A percentile compares a stretch with the other conserved stretches of the same genome.
Evolutionary conservation across 2,329 filamentous ascomycete genomes (phyloP).

Genomic region (Scytalidium sp.): DNA sequence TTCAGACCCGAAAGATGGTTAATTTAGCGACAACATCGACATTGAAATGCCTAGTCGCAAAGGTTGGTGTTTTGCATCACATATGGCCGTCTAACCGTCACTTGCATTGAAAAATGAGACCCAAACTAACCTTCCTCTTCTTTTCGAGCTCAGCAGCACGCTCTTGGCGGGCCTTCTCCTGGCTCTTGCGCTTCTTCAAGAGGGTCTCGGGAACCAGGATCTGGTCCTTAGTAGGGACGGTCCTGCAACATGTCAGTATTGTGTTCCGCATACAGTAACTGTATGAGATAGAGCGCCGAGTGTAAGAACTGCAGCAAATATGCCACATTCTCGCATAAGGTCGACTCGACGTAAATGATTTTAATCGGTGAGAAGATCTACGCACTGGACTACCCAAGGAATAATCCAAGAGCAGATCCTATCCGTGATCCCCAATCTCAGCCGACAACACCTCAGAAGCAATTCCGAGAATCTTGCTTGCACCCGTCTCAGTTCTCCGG

Average conservation of each 20-base stretch:
- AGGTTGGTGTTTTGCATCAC: slow-evolving; percentile 87
- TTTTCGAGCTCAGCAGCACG: slow-evolving; percentile 75
- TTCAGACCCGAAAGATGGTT: slow-evolving; percentile 99
- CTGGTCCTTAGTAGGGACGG: slow-evolving; percentile 90
- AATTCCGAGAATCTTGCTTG: slow-evolving; percentile 45
- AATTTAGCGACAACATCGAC: slow-evolving; percentile 98
- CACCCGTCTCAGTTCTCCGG: slow-evolving; percentile 20
- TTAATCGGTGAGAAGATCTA: slow-evolving; percentile 69
- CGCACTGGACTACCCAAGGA: slow-evolving; percentile 23
- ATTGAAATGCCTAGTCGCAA: slow-evolving; percentile 79
- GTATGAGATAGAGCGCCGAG: slow-evolving; percentile 73
- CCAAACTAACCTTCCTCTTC: slow-evolving; percentile 72
- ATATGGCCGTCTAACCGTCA: slow-evolving; percentile 36
- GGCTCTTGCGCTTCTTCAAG: slow-evolving; percentile 99
- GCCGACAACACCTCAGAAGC: slow-evolving; percentile 70
- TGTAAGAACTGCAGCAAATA: slow-evolving; percentile 87
- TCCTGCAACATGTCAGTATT: slow-evolving; percentile 82
- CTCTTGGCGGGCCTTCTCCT: slow-evolving; percentile 98
- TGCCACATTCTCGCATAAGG: slow-evolving; percentile 87
- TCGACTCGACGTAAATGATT: slow-evolving; percentile 75
- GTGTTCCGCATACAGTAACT: slow-evolving; percentile 56
- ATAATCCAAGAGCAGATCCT: slow-evolving; percentile 12
- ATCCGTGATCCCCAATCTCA: slow-evolving; percentile 50
- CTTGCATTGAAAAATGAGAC: slow-evolving; percentile 17
- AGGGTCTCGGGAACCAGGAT: slow-evolving; percentile 98